Base-by-base conservation (phyloP, 306 rosid species). In the Gleditsia sinensis region DNA sequence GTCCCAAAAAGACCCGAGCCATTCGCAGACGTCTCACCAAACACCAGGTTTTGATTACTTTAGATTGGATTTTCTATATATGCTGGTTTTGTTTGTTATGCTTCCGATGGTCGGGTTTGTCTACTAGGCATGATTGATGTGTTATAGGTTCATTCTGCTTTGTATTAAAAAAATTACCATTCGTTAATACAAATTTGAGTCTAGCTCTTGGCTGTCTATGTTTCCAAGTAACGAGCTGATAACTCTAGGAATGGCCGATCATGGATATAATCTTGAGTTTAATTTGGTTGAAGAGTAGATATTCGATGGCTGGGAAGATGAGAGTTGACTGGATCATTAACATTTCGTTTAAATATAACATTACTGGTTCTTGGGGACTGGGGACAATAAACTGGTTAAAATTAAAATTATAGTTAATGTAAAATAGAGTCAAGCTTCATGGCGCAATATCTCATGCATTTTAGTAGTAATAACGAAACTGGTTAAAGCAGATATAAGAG, bases 1-100 rank as follows among this genome's bases (percentile, higher is more conserved):
- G 97, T 59, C 93, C 98, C 64, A 93, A 93, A 86, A 93, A 93
- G 79, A 93, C 97, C 69, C 81, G 97, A 34, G 98, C 98, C 59
- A 93, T 93, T 71, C 93, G 98, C 43, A 85, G 96, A 69, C 92
- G 92, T 76, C 98, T 93, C 37, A 91, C 98, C 68, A 93, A 93
- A 80, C 86, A 93, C 85, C 98, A 91, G 92, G 98, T 93, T 72
- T 1, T 49, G 9, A 24, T n/a, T 45, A 14, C 4, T 24, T 48
- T 49, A 7, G 20, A 0, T 21, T 10, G 48, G 14, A 10, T 1
- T 3, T 36, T 3, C 36, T 27, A 0, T 0, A 1, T 39, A 20
- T 36, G 20, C 5, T 50, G 57, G 6, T 9, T 43, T 43, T n/a
- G 34, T 48, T 67, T 30, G 43, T 67, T 2, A 16, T 67, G 59